A percentile compares a stretch with the other conserved stretches of the same genome.
Conservation (phyloP, 2,329 filamentous ascomycete genomes). For the Aspergillus caelatus region DNA sequence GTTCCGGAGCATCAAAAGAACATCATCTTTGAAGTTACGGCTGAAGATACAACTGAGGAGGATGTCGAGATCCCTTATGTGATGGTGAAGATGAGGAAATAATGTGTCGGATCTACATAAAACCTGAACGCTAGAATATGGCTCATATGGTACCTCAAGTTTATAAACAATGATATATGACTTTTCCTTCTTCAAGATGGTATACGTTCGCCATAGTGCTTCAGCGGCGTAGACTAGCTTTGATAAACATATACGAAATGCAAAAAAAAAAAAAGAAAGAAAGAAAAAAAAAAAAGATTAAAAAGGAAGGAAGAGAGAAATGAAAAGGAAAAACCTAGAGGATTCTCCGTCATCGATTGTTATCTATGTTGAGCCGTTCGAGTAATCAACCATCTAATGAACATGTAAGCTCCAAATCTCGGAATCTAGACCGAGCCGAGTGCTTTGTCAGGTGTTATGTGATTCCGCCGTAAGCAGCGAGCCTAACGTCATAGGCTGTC, state of each 20-base stretch:
- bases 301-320: too few species aligned
- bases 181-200: conserved; percentile 12
- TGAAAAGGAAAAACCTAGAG: too few species aligned
- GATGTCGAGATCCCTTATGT: conserved; percentile 98
- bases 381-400: neutral
- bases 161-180: conserved; percentile 10
- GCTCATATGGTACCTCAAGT: neutral
- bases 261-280: too few species aligned
- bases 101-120: conserved; percentile 4
- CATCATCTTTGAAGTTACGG: conserved; percentile 94
- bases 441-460: conserved; percentile 32
- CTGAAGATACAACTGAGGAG: conserved; percentile 83
- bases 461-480: conserved; percentile 23
- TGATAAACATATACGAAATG: neutral
- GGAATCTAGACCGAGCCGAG: neutral
- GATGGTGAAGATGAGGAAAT: conserved; percentile 72
- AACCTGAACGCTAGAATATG: conserved; percentile 14
- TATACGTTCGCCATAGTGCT: neutral
- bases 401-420: neutral
- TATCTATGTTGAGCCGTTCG: too few species aligned
- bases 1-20: conserved; percentile 92
- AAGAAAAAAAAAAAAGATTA: too few species aligned
- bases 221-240: neutral
- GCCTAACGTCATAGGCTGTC: neutral
- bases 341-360: neutral